Base-by-base conservation (phyloP, 1,139 yeast species). In the Kazachstania sp. region DNA sequence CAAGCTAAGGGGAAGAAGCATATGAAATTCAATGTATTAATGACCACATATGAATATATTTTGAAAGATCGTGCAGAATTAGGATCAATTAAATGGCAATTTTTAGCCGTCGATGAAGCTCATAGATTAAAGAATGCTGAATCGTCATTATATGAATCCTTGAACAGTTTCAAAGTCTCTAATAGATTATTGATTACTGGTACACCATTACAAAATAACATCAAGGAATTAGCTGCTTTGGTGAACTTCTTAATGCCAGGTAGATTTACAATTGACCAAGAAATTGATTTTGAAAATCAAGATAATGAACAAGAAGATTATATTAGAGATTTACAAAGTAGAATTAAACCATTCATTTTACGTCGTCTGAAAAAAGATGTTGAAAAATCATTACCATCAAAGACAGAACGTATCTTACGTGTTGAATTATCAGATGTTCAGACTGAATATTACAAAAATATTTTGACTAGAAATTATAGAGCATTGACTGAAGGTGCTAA, bases 211-310 rank as follows among this genome's bases (percentile, higher is more conserved):
- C 99, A 92, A 65, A 94, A 94, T 63, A 94, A 92, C 65, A 83
- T 94, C 58, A 86, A 87, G 60, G 99, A 94, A 67, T 74, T 94
- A 55, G 96, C 96, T 1, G 97, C 99, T 0, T 74, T 94, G 53
- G 88, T 95, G 49, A 86, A 92, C 64, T 94, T 94, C 65, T 73
- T 94, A 61, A 88, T 88, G 96, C 98, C 98, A 1, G 97, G 98
- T 0, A 81, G 80, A 57, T 81, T 90, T 57, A 74, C 74, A 50
- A 90, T 94, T 56, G 96, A 90, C 53, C 95, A 86, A 65, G 97
- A 88, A 64, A 90, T 92, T 64, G 97, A 92, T 68, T 88, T 87
- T 63, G 97, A 90, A 60, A 77, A 86, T 31, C 94, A 90, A 19
- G 86, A 86, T 63, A 81, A 74, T 19, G 83, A 83, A 55, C 97